Base-by-base conservation (phyloP, 345 rosid species). In the Excoecaria agallocha region DNA sequence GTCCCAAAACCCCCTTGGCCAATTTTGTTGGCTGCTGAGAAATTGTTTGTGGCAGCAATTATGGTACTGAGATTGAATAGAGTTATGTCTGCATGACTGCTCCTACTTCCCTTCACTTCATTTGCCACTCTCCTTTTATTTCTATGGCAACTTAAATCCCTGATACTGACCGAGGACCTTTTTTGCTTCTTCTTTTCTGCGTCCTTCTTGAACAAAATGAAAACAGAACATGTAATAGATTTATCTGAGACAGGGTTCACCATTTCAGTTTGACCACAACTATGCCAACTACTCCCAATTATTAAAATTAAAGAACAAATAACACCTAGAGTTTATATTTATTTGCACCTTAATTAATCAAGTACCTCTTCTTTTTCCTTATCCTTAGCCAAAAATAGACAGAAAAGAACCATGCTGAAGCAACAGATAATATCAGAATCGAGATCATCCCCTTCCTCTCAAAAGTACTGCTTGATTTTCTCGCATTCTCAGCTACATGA, bases 61-160 rank as follows among this genome's bases (percentile, higher is more conserved):
- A 30, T 25, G 60, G 65, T 67, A 35, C 56, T 24, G 16, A 76
- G 55, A 54, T 76, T 57, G 24, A 71, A 71, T 38, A 49, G 55
- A 12, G 66, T 19, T 20, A 77, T 65, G 66, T 48, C 60, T 30
- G 13, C 22, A 58, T 49, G 46, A 43, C 12, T 20, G 0, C 22
- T 51, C 9, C 12, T 20, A 0, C 22, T 51, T 8, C 12, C 45
- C 3, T 4, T 2, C 48, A 57, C 22, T 8, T 46, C 78, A 39
- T 13, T n/a, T 30, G 39, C 49, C 22, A 35, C 54, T 10, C 10
- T 13, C 37, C 35, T 8, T 16, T 25, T 24, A n/a, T 48, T 58
- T 65, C 15, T 35, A 46, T 49, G 50, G 46, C 19, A 62, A 7
- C 24, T 50, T 48, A 16, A 49, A 70, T 19, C 50, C 37, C 50